phyloP scores from a whole-genome alignment of 345 rosid genomes.

The Euphorbia peplus region DNA sequence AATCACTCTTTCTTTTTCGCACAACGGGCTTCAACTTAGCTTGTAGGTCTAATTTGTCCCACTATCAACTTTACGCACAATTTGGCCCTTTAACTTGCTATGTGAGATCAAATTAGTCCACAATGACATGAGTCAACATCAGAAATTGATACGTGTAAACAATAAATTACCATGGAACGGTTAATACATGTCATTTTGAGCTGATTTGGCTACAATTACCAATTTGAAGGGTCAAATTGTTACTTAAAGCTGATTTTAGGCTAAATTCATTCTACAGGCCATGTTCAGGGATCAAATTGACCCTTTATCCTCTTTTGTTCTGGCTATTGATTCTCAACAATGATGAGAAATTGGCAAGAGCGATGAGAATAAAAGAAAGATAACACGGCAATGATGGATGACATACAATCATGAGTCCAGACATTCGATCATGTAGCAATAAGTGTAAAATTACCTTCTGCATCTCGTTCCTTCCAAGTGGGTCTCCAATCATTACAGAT shows the following conservation, averaged over 20 bases:
- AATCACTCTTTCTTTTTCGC: background rate
- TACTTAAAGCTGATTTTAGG: background rate
- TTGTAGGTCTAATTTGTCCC: background rate
- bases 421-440: background rate
- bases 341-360: background rate
- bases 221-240: background rate
- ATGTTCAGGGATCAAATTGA: background rate
- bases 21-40: background rate
- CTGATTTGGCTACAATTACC: background rate
- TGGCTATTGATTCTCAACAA: too few species aligned
- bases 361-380: background rate
- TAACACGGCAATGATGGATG: background rate
- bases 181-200: background rate
- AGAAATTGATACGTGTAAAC: background rate
- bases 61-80: background rate
- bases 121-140: background rate
- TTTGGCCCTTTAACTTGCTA: background rate
- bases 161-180: too few species aligned
- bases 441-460: constrained; percentile 51
- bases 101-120: background rate
- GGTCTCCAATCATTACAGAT: constrained; percentile 83
- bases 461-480: constrained; percentile 85
- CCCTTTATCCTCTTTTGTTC: background rate
- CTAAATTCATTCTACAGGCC: background rate
- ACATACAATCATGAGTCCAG: background rate